Base-by-base conservation (phyloP, 129 eudicot genomes). In the Helianthus tuberosus region DNA sequence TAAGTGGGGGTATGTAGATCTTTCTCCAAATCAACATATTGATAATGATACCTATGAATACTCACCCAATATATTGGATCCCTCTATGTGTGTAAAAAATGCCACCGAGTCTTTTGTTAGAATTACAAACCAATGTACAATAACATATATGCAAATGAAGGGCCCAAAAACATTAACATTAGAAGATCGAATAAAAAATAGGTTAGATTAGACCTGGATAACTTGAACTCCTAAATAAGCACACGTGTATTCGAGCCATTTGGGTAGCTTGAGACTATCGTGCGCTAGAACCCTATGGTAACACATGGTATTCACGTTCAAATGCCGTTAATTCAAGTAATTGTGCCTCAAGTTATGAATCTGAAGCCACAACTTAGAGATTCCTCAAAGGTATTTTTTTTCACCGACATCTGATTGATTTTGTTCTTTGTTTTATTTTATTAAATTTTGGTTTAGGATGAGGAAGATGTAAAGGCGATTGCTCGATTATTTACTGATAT, bases 241-340 rank as follows among this genome's bases (percentile, higher is more conserved):
- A n/a, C n/a, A n/a, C n/a, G n/a, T n/a, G n/a, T n/a, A n/a, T n/a
- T n/a, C n/a, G n/a, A n/a, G n/a, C n/a, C n/a, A n/a, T n/a, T n/a
- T n/a, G n/a, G n/a, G n/a, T n/a, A n/a, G n/a, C n/a, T n/a, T n/a
- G n/a, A n/a, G n/a, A n/a, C n/a, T n/a, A n/a, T n/a, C n/a, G n/a
- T n/a, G n/a, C n/a, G n/a, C n/a, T n/a, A n/a, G n/a, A n/a, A n/a
- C n/a, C n/a, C n/a, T n/a, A n/a, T n/a, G n/a, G n/a, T n/a, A n/a
- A n/a, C n/a, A n/a, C n/a, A n/a, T n/a, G n/a, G n/a, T n/a, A n/a
- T n/a, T n/a, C n/a, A n/a, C n/a, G n/a, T 20, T 20, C 96, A 94
- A 74, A 80, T 94, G 93, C 97, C 99, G n/a, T 79, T 94, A 63
- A 94, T 94, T 84, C 99, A 94, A 88, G 93, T 82, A 50, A 69